phyloP scores from a whole-genome alignment of 2,329 filamentous ascomycete species.

The Colletotrichum sp. region DNA sequence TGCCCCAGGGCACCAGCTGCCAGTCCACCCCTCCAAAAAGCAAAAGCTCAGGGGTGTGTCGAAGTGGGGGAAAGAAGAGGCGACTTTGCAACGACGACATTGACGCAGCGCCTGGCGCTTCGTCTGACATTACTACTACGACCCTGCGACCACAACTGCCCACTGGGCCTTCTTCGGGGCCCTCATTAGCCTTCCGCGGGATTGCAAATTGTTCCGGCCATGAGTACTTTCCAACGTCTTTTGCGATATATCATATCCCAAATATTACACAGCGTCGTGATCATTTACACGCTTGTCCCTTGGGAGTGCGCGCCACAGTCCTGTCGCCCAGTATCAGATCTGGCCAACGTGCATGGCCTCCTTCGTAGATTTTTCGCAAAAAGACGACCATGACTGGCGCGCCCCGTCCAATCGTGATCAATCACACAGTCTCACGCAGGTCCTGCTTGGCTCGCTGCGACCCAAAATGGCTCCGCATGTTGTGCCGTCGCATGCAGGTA shows the following conservation, averaged over 20 bases:
- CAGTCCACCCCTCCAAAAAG: not conserved
- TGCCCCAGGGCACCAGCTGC: constrained; percentile 1
- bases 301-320: not conserved
- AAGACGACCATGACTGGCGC: constrained; percentile 2
- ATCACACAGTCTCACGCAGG: constrained; percentile 1
- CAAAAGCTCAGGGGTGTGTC: not conserved
- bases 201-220: not conserved
- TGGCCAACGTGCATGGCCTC: not conserved
- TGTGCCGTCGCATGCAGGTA: constrained; percentile 7
- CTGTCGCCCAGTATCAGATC: not conserved
- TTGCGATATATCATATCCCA: constrained; percentile 7
- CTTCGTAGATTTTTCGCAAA: not conserved
- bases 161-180: not conserved
- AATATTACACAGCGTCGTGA: not conserved
- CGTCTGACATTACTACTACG: constrained; percentile 10
- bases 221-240: not conserved
- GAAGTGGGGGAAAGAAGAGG: not conserved
- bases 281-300: not conserved
- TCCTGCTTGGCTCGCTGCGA: constrained; percentile 1
- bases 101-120: constrained; percentile 10
- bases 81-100: constrained; percentile 5
- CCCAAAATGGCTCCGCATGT: not conserved
- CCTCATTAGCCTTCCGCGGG: constrained; percentile 19
- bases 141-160: not conserved
- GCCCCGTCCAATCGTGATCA: not conserved